Base-by-base conservation (phyloP, 306 rosid genomes). In the Rosa chinensis region DNA sequence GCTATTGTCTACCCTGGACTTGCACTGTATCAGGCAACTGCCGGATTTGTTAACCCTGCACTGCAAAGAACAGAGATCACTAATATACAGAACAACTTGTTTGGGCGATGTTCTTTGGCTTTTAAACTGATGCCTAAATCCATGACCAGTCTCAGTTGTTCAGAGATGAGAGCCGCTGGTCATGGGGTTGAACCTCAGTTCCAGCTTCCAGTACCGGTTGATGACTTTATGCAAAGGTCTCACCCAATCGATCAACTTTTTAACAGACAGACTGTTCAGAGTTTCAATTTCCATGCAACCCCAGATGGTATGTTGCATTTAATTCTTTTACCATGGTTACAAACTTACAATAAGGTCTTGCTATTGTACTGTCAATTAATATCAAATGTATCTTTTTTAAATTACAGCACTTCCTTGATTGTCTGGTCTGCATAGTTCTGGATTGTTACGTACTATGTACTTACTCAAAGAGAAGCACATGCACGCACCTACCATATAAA, bases 141-240 rank as follows among this genome's bases (percentile, higher is more conserved):
- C 75, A 93, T 89, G 98, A 87, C 91, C 78, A 88, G 84, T 80
- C 90, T 95, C 74, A 93, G 87, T 79, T 95, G 99, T 90, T 91
- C 99, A 48, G 98, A 93, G 85, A 95, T 95, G 99, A 92, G 94
- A 80, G 94, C 94, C 0, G 98, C 98, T 28, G 99, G 99, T 76
- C 96, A 93, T 64, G 98, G 97, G 68, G 91, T 95, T 61, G 99
- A 95, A 77, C 86, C 95, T 78, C 98, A 91, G 85, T 95, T 93
- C 81, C 98, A 89, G 87, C 92, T 90, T 79, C 97, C 98, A 73
- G 88, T 95, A 72, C 87, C 92, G 9, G 99, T 95, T 73, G 98
- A 95, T 80, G 99, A 95, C 86, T 95, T 95, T 81, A 95, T 95
- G 99, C 99, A 91, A 86, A 90, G 96, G 82, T 84, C 99, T 56